Base-by-base conservation (phyloP, 2,329 filamentous ascomycete species). In the Pseudocercospora crystallina region DNA sequence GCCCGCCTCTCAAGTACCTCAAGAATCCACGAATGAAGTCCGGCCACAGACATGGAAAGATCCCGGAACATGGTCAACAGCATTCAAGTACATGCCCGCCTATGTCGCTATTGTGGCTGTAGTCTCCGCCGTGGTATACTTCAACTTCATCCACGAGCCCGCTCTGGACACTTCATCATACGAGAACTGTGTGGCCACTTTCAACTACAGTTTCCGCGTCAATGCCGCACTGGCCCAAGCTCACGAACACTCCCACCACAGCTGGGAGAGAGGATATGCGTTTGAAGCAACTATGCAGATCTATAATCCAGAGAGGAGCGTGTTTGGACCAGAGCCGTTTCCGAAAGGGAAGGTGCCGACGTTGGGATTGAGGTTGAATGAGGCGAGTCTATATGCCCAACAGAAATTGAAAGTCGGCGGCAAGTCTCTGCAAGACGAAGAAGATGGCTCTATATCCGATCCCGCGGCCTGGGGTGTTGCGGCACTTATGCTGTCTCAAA, bases 391-490 rank as follows among this genome's bases (percentile, higher is more conserved):
- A 1, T 76, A 73, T 57, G 48, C 48, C 0, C 37, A 54, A 29
- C 17, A 32, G 1, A 51, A 45, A 20, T 63, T 69, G 11, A 64
- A 66, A 29, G 71, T 73, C 14, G 56, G 66, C 17, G 60, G 51
- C 11, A 43, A 54, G 5, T 68, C 65, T 5, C 55, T 73, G 2
- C 66, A 69, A 13, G 64, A 65, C 5, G 69, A 65, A 11, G 67
- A 69, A 38, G 67, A 69, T 59, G 56, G 40, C 26, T 65, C 71
- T 7, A 68, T 72, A 12, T 69, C 71, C 17, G 75, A 79, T 53
- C 73, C 76, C 2, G 71, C 74, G 12, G 69, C 74, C 4, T 65
- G 78, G 7, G 73, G 75, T 3, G 70, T 76, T 11, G 65, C 71
- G 12, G 71, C 76, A 1, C 59, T 77, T 31, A 64, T 79, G 31